Percentiles rank a stretch among this genome's conserved stretches.
Evolutionary conservation across 1,284 basidiomycete genomes (phyloP).

Genomic region (Tremellales sp.): DNA sequence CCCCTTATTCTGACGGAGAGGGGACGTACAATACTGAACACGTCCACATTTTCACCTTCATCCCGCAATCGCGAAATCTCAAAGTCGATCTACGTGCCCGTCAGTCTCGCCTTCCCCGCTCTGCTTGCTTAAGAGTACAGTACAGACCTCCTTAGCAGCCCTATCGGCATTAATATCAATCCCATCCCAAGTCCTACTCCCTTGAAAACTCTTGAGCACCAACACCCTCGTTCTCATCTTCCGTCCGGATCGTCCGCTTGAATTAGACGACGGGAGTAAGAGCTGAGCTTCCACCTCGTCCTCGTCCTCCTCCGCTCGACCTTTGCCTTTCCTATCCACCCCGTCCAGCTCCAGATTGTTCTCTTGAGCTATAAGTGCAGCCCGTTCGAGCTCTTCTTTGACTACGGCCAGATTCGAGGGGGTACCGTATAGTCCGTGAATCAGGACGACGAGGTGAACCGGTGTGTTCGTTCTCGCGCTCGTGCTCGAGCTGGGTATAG

Average conservation of each 20-base stretch:
- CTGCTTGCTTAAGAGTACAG: not conserved
- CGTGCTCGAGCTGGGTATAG: no score
- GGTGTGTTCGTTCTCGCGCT: no score
- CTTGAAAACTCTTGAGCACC: conserved; percentile 25
- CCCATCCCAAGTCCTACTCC: conserved; percentile 46
- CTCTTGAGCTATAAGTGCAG: no score
- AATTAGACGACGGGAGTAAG: not conserved
- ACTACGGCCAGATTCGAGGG: conserved; percentile 32
- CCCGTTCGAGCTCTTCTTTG: conserved; percentile 27
- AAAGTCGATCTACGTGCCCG: conserved; percentile 30
- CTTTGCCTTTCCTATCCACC: not conserved
- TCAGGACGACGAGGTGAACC: conserved; percentile 44
- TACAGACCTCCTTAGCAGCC: conserved; percentile 33
- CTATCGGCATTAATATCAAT: conserved; percentile 44
- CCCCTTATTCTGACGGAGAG: no score
- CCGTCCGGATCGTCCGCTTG: not conserved
- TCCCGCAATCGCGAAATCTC: conserved; percentile 35
- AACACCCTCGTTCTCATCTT: not conserved
- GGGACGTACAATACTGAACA: conserved; percentile 38
- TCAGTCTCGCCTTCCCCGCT: not conserved
- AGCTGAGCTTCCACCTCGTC: not conserved
- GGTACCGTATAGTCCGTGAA: conserved; percentile 46
- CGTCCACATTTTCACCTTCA: conserved; percentile 26
- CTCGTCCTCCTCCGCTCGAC: not conserved
- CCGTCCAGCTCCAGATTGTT: not conserved